Evolutionary conservation across 495 filamentous ascomycete species (phyloP), one percentile per base, ranked within the genome.

Genomic region (Amphirosellinia nigrospora): DNA sequence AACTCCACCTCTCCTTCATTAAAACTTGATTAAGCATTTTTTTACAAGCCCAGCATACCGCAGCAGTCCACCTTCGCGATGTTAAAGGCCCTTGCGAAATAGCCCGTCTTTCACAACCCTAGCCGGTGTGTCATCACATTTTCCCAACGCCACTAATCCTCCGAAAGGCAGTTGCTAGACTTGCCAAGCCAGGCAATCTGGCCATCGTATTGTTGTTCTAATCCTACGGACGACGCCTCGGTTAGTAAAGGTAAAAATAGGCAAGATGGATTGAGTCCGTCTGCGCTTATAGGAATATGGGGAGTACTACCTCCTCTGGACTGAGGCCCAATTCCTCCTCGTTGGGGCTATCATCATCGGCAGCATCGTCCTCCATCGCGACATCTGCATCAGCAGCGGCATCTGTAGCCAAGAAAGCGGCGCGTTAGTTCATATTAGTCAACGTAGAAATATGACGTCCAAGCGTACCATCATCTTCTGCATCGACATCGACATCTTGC

Each of bases 201-300:
- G 63, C 69, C 21, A 28, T 61, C 55, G 68, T 26, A 68, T 74
- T 60, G 52, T 46, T 64, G 50, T 70, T 69, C 72, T 76, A 78
- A 74, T 74, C 76, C 76, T 78, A 58, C 71, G 75, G 71, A 65
- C 34, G 38, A 63, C 56, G 70, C 72, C 72, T 66, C 70, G 64
- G 73, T 78, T 69, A 78, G 74, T 70, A 11, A 26, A 28, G 13
- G 6, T 0, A 13, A 39, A 34, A 39, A 23, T 36, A 15, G 61
- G 43, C 2, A 32, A n/a, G 36, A 15, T 15, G 5, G 66, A 66
- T 28, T 16, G 30, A 6, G 1, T 59, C 39, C n/a, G 28, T 39
- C n/a, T 46, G 38, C 7, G 7, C 38, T 41, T 21, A 50, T 52
- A 28, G 34, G 36, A 48, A 4, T 15, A 3, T 39, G 43, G 63